Conservation (phyloP, 2,329 filamentous ascomycete species). For the Decorospora gaudefroyi region DNA sequence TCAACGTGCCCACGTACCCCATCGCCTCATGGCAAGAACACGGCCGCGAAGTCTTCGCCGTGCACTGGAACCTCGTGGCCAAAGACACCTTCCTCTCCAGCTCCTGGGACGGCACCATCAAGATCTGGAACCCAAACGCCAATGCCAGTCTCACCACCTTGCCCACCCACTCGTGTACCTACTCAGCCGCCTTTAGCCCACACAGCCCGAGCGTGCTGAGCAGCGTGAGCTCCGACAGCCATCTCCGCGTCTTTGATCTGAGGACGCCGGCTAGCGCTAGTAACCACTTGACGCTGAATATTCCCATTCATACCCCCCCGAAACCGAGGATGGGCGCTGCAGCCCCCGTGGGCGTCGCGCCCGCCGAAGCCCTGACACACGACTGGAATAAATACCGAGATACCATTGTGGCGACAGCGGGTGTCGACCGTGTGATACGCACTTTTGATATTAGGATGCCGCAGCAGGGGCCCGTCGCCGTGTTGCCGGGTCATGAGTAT, state of each 20-base stretch:
- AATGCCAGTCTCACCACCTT: constrained; percentile 78
- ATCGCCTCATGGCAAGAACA: constrained; percentile 93
- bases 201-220: constrained; percentile 84
- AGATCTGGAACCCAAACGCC: constrained; percentile 88
- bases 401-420: constrained; percentile 80
- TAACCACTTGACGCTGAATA: constrained; percentile 81
- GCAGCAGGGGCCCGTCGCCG: constrained; percentile 68
- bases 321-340: constrained; percentile 55
- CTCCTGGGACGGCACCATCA: constrained; percentile 95
- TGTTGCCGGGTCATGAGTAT: constrained; percentile 86
- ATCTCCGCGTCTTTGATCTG: constrained; percentile 89
- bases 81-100: constrained; percentile 91
- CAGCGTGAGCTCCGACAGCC: constrained; percentile 84
- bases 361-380: constrained; percentile 85
- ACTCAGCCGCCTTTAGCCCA: constrained; percentile 88
- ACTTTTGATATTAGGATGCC: constrained; percentile 89
- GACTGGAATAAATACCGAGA: constrained; percentile 99
- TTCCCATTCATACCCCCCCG: constrained; percentile 77
- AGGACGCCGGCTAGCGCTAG: constrained; percentile 82
- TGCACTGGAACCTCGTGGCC: constrained; percentile 86
- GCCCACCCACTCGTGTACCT: constrained; percentile 91
- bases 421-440: constrained; percentile 83
- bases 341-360: constrained; percentile 56
- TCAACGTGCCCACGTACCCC: constrained; percentile 78
- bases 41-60: constrained; percentile 87